These are phyloP conservation scores for Microglena sp. DNA, from an alignment of 139 green algal species.

Conservation along the genomic window DNA sequence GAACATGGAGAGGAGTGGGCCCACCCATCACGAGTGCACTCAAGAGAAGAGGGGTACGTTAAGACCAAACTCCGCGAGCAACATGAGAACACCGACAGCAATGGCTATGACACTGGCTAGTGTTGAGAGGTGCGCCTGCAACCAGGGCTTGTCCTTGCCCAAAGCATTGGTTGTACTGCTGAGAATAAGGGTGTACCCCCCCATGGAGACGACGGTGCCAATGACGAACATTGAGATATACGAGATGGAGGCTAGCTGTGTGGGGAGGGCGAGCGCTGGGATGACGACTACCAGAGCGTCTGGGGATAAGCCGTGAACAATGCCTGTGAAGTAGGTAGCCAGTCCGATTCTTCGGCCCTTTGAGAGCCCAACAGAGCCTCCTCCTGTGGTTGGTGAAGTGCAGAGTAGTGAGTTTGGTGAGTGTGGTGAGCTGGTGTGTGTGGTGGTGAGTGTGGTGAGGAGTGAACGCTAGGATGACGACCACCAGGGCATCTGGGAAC, in stretches of 20 bases:
- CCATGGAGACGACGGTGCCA: slow-evolving; percentile 91
- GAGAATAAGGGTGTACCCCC: slow-evolving; percentile 83
- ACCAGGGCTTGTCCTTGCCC: slow-evolving; percentile 49
- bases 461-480: too few relatives aligned
- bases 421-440: too few relatives aligned
- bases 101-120: slow-evolving; percentile 60
- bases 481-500: slow-evolving; percentile 92
- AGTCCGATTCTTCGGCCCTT: slow-evolving; percentile 18
- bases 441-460: too few relatives aligned
- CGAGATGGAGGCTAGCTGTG: slow-evolving; percentile 67
- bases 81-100: slow-evolving; percentile 51
- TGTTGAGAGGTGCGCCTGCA: slow-evolving; percentile 58
- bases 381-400: background rate
- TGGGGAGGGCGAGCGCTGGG: slow-evolving; percentile 87
- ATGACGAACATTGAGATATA: slow-evolving; percentile 93
- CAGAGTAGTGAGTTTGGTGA: too few relatives aligned
- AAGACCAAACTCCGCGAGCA: slow-evolving; percentile 50
- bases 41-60: slow-evolving; percentile 50
- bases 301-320: slow-evolving; percentile 94
- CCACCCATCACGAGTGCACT: too few relatives aligned
- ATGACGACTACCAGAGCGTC: slow-evolving; percentile 95
- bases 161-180: slow-evolving; percentile 60
- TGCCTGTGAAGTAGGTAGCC: slow-evolving; percentile 83
- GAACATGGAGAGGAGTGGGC: background rate
- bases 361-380: slow-evolving; percentile 14